Conservation (phyloP, 495 filamentous ascomycete genomes). For the Podospora australis region DNA sequence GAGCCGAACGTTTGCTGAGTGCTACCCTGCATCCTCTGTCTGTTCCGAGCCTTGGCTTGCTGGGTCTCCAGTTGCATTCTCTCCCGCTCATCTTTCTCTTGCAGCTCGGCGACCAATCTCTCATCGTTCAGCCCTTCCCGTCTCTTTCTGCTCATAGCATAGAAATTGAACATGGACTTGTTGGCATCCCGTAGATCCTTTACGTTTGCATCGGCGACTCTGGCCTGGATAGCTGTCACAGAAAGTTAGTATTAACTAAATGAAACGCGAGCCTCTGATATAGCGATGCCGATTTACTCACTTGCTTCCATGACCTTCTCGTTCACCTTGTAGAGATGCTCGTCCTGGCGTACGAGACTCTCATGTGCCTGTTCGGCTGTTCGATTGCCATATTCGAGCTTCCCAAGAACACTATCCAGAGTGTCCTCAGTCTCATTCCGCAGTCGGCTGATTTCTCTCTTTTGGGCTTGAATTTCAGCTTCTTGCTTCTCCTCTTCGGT, state of each 20-base stretch:
- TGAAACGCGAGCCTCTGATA: neutral
- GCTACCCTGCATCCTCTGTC: neutral
- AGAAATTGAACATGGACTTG: slow-evolving; percentile 6
- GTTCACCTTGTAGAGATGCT: neutral
- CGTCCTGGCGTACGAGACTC: neutral
- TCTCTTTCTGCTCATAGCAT: slow-evolving; percentile 5
- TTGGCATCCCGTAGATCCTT: slow-evolving; percentile 1
- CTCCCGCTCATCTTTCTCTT: slow-evolving; percentile 9
- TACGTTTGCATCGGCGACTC: neutral
- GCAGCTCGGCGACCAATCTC: neutral
- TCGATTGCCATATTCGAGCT: slow-evolving; percentile 50
- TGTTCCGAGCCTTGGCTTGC: neutral
- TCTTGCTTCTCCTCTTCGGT: slow-evolving; percentile 53
- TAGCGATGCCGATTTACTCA: neutral
- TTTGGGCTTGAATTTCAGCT: slow-evolving; percentile 44
- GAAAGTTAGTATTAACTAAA: neutral
- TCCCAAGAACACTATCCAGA: slow-evolving; percentile 55
- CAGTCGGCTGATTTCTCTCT: slow-evolving; percentile 66
- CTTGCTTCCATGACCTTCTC: neutral
- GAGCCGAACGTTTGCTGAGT: slow-evolving; percentile 6
- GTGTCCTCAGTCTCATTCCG: slow-evolving; percentile 70
- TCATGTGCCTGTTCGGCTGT: slow-evolving; percentile 13
- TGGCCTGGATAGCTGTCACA: neutral
- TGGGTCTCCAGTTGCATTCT: neutral
- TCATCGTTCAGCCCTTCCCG: neutral